Evolutionary conservation across 352 stramenopile species (phyloP).

Genomic region (Pythium folliculosum): DNA sequence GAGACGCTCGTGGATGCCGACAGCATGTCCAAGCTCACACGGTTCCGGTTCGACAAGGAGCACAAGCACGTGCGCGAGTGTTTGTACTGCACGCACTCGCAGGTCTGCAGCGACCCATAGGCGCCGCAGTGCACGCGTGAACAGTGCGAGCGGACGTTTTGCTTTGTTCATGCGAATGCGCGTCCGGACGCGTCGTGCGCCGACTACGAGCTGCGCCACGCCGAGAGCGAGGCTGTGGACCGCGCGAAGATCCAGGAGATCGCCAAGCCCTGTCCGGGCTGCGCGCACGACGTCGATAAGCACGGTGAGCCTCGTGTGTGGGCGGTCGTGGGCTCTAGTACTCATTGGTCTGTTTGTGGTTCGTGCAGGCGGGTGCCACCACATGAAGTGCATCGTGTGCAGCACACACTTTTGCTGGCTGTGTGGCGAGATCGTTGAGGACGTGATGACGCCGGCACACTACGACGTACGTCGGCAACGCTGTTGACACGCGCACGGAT

Average conservation of each 20-base stretch:
- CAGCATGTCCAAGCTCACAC: constrained; percentile 76
- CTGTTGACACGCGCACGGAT: too few relatives aligned
- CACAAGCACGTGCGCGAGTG: constrained; percentile 61
- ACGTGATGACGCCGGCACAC: constrained; percentile 83
- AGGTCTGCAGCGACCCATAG: constrained; percentile 39
- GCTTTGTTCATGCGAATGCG: constrained; percentile 86
- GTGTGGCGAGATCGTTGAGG: constrained; percentile 81
- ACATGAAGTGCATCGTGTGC: constrained; percentile 92
- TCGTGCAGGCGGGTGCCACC: constrained; percentile 88
- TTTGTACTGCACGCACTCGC: constrained; percentile 57
- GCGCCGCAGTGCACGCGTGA: constrained; percentile 55
- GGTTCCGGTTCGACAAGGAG: constrained; percentile 88
- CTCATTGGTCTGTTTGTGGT: too few relatives aligned
- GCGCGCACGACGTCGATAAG: constrained; percentile 89
- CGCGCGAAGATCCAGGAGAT: constrained; percentile 76
- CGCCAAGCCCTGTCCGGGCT: constrained; percentile 85
- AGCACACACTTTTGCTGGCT: constrained; percentile 90
- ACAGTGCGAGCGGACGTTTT: constrained; percentile 65
- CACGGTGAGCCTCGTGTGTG: too few relatives aligned
- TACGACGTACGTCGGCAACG: constrained; percentile 38
- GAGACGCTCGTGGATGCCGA: constrained; percentile 43
- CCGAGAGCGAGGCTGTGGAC: constrained; percentile 79
- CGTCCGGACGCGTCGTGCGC: constrained; percentile 70
- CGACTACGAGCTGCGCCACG: constrained; percentile 74
- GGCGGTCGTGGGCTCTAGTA: too few relatives aligned